Base-by-base conservation (phyloP, 108 stramenopile species). In the Nitzschia sp. region DNA sequence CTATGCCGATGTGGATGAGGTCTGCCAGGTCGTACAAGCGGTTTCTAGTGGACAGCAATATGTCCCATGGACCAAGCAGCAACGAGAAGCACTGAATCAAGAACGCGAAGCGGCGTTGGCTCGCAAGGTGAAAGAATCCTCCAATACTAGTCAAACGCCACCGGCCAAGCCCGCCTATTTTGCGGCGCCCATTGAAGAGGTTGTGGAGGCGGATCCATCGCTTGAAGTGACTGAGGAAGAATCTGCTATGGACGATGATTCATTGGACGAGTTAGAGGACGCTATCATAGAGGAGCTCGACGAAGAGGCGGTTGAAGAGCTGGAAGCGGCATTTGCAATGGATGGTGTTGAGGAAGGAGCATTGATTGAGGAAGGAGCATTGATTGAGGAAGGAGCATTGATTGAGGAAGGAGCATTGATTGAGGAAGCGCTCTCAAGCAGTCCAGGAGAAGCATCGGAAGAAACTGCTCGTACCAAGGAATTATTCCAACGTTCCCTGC, bases 1-100 rank as follows among this genome's bases (percentile, higher is more conserved):
- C 22, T 62, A 41, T 21, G 60, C 60, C 38, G 38, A 62, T 21
- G 15, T 62, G 38, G 60, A 45, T 8, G 44, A 38, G 8, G 38
- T 62, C 15, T 62, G 38, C 38, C 16, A 41, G 19, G 60, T 62
- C n/a, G n/a, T 33, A 4, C 5, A 57, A 29, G 55, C 22, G 23
- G 28, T 22, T 3, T 8, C 8, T 8, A n/a, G 11, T 16, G 28
- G 55, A 25, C 5, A 57, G 5, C 26, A 6, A 33, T 29, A 57
- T 30, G 55, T 57, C 19, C 48, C 21, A 22, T 22, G 19, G 21
- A 22, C 19, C 17, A 19, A 8, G 48, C 4, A 50, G 19, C 48
- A 16, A 50, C 4, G 19, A 4, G 48, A 4, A 21, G 48, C 13
- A 5, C 21, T 22, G 17, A 50, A 22, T 50, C 48, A n/a, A 21